Evolutionary conservation across 208 protist genomes (phyloP), one percentile per base, ranked within the genome.

Genomic region (Trypanosoma boissoni): DNA sequence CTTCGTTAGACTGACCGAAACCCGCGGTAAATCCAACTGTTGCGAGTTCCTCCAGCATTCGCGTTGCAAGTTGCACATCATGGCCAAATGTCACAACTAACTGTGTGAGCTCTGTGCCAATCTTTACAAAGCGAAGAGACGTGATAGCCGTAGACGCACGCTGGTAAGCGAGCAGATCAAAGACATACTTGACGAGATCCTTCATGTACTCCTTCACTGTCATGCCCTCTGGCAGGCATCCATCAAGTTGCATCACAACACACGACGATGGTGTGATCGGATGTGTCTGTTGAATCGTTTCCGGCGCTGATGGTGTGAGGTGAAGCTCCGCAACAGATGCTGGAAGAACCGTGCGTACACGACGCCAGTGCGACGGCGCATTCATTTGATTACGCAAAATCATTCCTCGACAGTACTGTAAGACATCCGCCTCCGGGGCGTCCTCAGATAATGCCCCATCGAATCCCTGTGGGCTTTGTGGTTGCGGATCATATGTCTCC

Each of bases 131-230:
- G 12, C 82, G 78, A 56, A 95, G 59, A 34, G 74, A 74, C 12
- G 85, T 92, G 10, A 95, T 80, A 36, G 88, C 80, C n/a, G 72
- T 86, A 2, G 72, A 57, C 14, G 83, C 80, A 23, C 74, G 59
- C 39, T 83, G 59, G 58, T 91, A 92, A 16, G 74, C 55, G 9
- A 95, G 56, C 12, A 92, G 72, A 20, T 90, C 78, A 24, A 92
- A 56, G 31, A 95, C 28, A 66, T 95, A 95, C 66, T 88, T 70
- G 21, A 91, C 79, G 65, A 95, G 77, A 60, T 86, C 73, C 29
- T 58, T 68, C 26, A 49, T 71, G 80, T 92, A 95, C 58, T 87
- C 84, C 12, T 68, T 64, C 16, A 64, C 36, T 23, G 84, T 75
- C 52, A 74, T 95, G 46, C 73, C 76, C 29, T 82, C 80, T 28